Evolutionary conservation across 257 asterid genomes (phyloP).

Genomic region (Parsonsia alboflavescens): DNA sequence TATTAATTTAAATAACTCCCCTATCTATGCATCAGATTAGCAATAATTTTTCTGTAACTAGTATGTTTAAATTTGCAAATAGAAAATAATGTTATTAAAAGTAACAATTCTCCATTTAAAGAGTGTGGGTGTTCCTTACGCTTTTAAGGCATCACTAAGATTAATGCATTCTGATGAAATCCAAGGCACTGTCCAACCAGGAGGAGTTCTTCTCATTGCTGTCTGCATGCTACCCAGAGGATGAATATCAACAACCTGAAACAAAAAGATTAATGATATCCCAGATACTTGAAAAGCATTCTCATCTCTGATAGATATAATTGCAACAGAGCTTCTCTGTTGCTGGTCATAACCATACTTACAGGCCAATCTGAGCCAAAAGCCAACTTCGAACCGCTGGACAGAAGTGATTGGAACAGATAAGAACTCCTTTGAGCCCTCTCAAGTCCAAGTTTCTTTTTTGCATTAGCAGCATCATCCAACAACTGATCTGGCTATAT

Average conservation of each 20-base stretch:
- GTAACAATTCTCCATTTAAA: not conserved
- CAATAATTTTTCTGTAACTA: too few relatives aligned
- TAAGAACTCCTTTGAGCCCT: conserved; percentile 76
- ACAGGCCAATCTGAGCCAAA: conserved; percentile 99
- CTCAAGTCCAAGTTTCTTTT: conserved; percentile 64
- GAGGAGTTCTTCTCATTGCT: conserved; percentile 72
- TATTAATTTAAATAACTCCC: not conserved
- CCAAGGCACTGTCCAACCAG: conserved; percentile 73
- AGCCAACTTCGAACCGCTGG: conserved; percentile 57
- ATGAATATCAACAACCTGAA: conserved; percentile 77
- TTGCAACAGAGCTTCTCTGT: conserved; percentile 5
- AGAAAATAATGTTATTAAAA: not conserved
- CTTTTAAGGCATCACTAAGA: conserved; percentile 61
- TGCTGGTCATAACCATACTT: conserved; percentile 18
- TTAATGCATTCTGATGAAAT: conserved; percentile 60
- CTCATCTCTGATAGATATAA: conserved; percentile 3
- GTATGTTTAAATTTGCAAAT: not conserved
- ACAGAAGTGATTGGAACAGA: conserved; percentile 61
- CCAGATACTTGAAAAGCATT: not conserved
- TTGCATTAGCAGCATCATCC: conserved; percentile 84
- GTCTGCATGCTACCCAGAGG: conserved; percentile 75
- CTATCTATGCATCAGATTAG: not conserved
- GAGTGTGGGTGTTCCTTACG: conserved; percentile 35
- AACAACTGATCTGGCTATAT: conserved; percentile 88
- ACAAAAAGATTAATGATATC: conserved; percentile 5